Evolutionary conservation across 352 stramenopile genomes (phyloP).

Genomic region (Phytophthora colocasiae): DNA sequence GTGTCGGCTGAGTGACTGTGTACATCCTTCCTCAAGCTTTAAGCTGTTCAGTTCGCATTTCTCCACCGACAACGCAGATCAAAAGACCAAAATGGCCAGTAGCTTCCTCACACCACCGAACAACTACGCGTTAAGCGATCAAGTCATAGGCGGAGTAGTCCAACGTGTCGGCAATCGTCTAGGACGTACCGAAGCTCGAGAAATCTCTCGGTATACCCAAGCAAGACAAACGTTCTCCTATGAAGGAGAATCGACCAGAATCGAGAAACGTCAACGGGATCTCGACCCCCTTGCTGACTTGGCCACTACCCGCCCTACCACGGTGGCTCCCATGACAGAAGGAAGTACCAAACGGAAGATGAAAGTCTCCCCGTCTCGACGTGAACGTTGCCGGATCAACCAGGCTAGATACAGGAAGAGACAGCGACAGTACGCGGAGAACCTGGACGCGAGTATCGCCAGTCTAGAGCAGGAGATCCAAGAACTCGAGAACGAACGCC

Average conservation of each 20-base stretch:
- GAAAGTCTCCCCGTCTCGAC: slow-evolving; percentile 13
- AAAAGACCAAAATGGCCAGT: slow-evolving; percentile 4
- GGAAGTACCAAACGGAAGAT: not conserved
- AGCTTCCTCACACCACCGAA: slow-evolving; percentile 15
- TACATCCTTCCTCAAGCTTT: not conserved
- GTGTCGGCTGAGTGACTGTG: not conserved
- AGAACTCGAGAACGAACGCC: slow-evolving; percentile 11
- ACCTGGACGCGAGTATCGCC: slow-evolving; percentile 7
- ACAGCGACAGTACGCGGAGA: slow-evolving; percentile 6
- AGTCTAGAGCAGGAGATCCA: slow-evolving; percentile 13
- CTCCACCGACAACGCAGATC: not conserved
- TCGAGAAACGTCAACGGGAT: not conserved
- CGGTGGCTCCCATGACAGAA: not conserved
- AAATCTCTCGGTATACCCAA: slow-evolving; percentile 8
- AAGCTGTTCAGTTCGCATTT: slow-evolving; percentile 6
- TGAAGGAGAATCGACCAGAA: not conserved
- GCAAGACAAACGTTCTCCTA: not conserved
- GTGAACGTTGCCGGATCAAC: slow-evolving; percentile 26
- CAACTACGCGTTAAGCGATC: slow-evolving; percentile 9
- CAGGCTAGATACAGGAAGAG: slow-evolving; percentile 25
- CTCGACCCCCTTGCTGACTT: slow-evolving; percentile 3
- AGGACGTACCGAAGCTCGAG: not conserved
- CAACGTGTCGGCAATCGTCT: not conserved
- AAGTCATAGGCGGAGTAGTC: slow-evolving; percentile 13
- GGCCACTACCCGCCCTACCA: not conserved